A percentile compares a stretch with the other conserved stretches of the same genome.
phyloP scores from a whole-genome alignment of 805 yeast species.

The Pichia heedii region DNA sequence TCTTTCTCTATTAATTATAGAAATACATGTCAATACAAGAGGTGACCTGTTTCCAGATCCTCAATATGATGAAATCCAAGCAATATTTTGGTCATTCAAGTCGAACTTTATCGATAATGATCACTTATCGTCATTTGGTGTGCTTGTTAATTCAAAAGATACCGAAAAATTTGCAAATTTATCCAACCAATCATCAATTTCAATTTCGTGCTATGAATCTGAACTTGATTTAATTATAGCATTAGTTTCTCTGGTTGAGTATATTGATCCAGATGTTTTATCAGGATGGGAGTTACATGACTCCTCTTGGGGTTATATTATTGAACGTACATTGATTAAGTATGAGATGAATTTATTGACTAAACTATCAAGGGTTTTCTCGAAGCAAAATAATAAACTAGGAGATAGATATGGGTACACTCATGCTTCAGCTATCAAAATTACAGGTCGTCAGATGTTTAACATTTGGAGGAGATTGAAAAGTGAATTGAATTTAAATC shows the following conservation, averaged over 20 bases:
- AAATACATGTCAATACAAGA: constrained; percentile 56
- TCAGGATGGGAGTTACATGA: constrained; percentile 79
- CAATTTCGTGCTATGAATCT: constrained; percentile 34
- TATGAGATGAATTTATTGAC: constrained; percentile 46
- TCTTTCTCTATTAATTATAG: constrained; percentile 54
- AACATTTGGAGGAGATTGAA: constrained; percentile 78
- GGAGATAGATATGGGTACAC: constrained; percentile 76
- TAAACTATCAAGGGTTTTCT: constrained; percentile 51
- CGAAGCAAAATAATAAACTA: constrained; percentile 40
- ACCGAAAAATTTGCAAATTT: not conserved
- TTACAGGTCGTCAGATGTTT: constrained; percentile 76
- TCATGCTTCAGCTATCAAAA: constrained; percentile 58
- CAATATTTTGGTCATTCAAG: constrained; percentile 48
- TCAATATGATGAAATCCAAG: constrained; percentile 41
- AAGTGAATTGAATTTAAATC: constrained; percentile 50
- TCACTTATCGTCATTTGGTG: constrained; percentile 31
- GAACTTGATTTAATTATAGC: constrained; percentile 54
- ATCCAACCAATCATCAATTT: constrained; percentile 6
- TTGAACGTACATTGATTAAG: constrained; percentile 46
- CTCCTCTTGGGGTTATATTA: constrained; percentile 82
- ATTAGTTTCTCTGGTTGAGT: constrained; percentile 45
- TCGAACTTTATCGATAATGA: constrained; percentile 33
- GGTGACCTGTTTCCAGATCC: constrained; percentile 57
- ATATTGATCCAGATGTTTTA: constrained; percentile 78
- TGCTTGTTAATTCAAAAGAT: constrained; percentile 16